Conservation (phyloP, 495 filamentous ascomycete genomes). For the Hyaloscypha bicolor region DNA sequence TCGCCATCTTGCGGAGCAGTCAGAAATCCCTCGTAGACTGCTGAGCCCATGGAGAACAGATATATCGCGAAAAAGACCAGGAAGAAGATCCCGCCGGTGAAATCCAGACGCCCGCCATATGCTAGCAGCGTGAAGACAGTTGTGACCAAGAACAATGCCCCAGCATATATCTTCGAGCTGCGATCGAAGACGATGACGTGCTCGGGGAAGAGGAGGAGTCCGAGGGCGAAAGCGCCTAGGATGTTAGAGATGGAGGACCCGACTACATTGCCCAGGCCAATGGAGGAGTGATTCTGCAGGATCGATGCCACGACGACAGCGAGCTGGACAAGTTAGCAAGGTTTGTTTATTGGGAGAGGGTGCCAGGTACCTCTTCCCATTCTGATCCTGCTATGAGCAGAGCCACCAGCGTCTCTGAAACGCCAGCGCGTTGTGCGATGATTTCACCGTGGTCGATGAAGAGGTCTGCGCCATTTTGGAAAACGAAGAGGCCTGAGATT, state of each 20-base stretch:
- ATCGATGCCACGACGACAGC: conserved; percentile 54
- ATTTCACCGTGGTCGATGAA: conserved; percentile 58
- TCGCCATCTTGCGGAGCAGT: conserved; percentile 39
- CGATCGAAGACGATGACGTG: conserved; percentile 40
- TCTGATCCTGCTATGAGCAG: conserved; percentile 58
- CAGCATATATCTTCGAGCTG: conserved; percentile 51
- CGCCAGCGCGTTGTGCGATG: conserved; percentile 46
- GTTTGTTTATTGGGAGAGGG: not conserved
- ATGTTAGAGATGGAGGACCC: conserved; percentile 60
- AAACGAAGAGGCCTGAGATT: conserved; percentile 43
- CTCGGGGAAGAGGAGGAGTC: conserved; percentile 44
- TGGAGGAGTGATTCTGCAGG: conserved; percentile 44
- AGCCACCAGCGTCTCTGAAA: conserved; percentile 52
- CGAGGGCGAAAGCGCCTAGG: conserved; percentile 57
- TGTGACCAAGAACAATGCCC: conserved; percentile 42
- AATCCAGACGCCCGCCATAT: conserved; percentile 34
- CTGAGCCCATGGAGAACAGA: conserved; percentile 45
- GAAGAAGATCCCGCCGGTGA: conserved; percentile 41
- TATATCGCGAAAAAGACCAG: conserved; percentile 50
- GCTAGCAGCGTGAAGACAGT: conserved; percentile 41
- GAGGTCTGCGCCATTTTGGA: conserved; percentile 48
- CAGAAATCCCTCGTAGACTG: conserved; percentile 48
- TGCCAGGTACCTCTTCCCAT: conserved; percentile 54
- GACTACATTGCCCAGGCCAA: conserved; percentile 59
- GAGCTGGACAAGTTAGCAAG: conserved; percentile 41